Base-by-base conservation (phyloP, 257 asterid genomes). In the Leonotis leonurus region DNA sequence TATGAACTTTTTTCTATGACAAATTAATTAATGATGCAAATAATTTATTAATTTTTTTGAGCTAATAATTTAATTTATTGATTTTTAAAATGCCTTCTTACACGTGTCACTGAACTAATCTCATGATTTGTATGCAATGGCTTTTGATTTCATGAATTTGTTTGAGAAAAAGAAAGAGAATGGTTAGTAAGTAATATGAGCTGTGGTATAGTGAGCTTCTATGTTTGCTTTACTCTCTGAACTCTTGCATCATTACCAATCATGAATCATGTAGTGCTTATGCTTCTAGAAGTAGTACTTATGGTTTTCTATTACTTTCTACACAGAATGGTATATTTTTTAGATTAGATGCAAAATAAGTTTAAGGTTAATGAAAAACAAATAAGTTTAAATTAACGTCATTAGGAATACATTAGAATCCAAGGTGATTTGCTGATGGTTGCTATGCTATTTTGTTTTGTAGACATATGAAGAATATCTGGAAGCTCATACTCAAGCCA, bases 401-500 rank as follows among this genome's bases (percentile, higher is more conserved):
- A 16, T 27, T 5, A 39, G 41, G 14, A 8, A 27, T 27, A 18
- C 22, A 18, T 14, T 18, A 65, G 56, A 18, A 18, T 9, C 24
- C 3, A 18, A 39, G 14, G 32, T 11, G 41, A 65, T 41, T 17
- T 72, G 68, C 76, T 83, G 66, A 54, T 64, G 64, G 40, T 60
- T 67, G 56, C 65, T 44, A 32, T 59, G 1, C 66, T 60, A 57
- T 79, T 33, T 64, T 49, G 30, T 71, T 12, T 60, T 77, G 86
- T 85, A 91, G 98, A 86, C 92, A 18, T 91, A 91, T 84, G 98
- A 91, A 78, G 96, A 91, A 70, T 91, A 91, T 69, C 74, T 88
- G 64, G 98, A 88, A 74, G 96, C 95, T 64, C 87, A 84, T 75
- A 72, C 75, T 70, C 82, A 77, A 75, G 73, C 79, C 67, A 60